Evolutionary conservation across 176 grass and related monocot genomes (phyloP).

Genomic region (Oryza punctata): DNA sequence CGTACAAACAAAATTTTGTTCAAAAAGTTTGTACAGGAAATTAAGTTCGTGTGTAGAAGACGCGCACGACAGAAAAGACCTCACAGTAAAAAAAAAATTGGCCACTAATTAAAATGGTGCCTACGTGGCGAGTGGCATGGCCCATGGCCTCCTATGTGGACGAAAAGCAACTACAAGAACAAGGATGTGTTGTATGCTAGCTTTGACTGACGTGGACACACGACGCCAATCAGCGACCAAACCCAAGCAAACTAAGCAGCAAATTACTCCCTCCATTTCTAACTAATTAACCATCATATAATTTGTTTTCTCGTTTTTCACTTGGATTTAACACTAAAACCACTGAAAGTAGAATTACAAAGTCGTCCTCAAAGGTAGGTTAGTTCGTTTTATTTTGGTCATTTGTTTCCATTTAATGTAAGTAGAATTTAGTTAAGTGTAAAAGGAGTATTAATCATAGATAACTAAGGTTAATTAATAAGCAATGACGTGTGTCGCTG

Average conservation of each 20-base stretch:
- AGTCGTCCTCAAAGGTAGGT: too few species aligned
- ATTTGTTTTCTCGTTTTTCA: too few species aligned
- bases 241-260: neutral
- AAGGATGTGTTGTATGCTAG: too few species aligned
- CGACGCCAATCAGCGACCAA: neutral
- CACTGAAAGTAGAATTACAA: too few species aligned
- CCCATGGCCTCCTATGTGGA: constrained; percentile 5
- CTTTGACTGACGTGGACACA: neutral
- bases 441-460: too few species aligned
- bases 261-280: too few species aligned
- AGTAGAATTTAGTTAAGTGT: too few species aligned
- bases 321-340: too few species aligned
- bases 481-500: neutral
- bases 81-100: neutral
- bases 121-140: constrained; percentile 14
- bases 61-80: neutral
- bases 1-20: neutral
- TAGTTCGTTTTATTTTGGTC: too few species aligned
- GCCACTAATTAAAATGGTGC: neutral
- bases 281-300: too few species aligned
- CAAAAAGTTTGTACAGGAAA: neutral
- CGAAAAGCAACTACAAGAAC: neutral
- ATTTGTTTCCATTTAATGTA: too few species aligned
- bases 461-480: neutral
- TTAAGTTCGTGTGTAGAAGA: neutral